phyloP scores from a whole-genome alignment of 1,139 yeast species.

The Pichia sp. region DNA sequence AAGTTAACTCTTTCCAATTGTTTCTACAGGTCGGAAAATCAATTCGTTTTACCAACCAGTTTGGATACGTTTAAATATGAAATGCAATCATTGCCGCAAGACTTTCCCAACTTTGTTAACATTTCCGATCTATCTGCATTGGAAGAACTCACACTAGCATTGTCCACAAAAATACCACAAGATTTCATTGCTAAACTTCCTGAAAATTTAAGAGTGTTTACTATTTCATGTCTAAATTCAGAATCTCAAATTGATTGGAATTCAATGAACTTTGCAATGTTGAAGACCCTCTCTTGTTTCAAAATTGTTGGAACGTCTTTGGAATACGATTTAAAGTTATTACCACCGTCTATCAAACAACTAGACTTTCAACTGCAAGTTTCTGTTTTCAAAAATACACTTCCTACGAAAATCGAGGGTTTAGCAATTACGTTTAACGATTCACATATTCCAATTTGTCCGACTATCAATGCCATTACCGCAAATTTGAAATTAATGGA shows the following conservation, averaged over 20 bases:
- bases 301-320: slow-evolving; percentile 2
- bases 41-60: slow-evolving; percentile 1
- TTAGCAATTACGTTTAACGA: slow-evolving; percentile 6
- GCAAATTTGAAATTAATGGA: neutral
- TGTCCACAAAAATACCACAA: neutral
- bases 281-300: slow-evolving; percentile 2
- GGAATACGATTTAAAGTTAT: slow-evolving; percentile 7
- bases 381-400: slow-evolving; percentile 1
- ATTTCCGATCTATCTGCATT: neutral
- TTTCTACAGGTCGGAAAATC: neutral
- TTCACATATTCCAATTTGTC: neutral
- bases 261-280: slow-evolving; percentile 5
- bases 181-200: slow-evolving; percentile 4
- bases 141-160: neutral
- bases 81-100: neutral
- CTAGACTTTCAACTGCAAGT: slow-evolving; percentile 6
- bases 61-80: slow-evolving; percentile 5
- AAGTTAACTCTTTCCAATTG: slow-evolving; percentile 10
- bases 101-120: slow-evolving; percentile 8
- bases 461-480: slow-evolving; percentile 2
- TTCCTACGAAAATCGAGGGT: slow-evolving; percentile 1
- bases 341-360: slow-evolving; percentile 6
- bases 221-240: neutral
- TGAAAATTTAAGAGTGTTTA: neutral
- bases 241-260: slow-evolving; percentile 8